Percentiles rank a stretch among this genome's conserved stretches.
These are phyloP conservation scores for Wolfiporia cocos DNA, from an alignment of 1,284 basidiomycete species.

Conservation along the genomic window DNA sequence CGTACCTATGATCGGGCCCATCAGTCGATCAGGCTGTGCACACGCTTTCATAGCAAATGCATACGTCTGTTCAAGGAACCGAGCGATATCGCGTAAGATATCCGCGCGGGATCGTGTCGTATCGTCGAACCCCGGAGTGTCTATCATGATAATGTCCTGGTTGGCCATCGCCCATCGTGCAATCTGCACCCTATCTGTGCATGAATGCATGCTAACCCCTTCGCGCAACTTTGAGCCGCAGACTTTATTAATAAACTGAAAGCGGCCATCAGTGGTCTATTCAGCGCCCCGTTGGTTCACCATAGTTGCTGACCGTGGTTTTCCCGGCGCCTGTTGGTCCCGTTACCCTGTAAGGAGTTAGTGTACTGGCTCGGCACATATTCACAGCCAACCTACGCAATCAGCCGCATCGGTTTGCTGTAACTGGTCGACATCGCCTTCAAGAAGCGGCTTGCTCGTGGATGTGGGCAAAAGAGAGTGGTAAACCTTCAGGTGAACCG, in stretches of 20 bases:
- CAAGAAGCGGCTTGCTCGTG: too few species aligned
- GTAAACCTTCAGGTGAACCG: too few species aligned
- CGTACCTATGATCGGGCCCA: constrained; percentile 24
- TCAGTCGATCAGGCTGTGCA: not conserved
- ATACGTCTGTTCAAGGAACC: constrained; percentile 18
- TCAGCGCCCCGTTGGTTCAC: too few species aligned
- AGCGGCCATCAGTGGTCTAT: not conserved
- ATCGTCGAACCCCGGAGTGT: constrained; percentile 30
- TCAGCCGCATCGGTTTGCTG: too few species aligned
- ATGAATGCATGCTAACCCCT: not conserved
- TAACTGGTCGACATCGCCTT: too few species aligned
- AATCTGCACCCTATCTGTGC: not conserved
- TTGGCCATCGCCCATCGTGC: not conserved
- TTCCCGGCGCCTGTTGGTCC: not conserved
- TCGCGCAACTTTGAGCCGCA: not conserved
- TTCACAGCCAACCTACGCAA: too few species aligned
- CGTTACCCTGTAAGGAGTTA: not conserved
- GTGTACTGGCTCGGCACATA: too few species aligned
- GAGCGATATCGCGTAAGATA: not conserved
- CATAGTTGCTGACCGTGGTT: not conserved
- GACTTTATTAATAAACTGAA: constrained; percentile 1
- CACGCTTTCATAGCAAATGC: constrained; percentile 3
- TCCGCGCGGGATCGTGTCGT: constrained; percentile 23
- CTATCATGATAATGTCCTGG: constrained; percentile 11
- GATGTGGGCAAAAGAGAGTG: too few species aligned